Base-by-base conservation (phyloP, 164 flowering plant genomes). In the Amborella trichopoda region DNA sequence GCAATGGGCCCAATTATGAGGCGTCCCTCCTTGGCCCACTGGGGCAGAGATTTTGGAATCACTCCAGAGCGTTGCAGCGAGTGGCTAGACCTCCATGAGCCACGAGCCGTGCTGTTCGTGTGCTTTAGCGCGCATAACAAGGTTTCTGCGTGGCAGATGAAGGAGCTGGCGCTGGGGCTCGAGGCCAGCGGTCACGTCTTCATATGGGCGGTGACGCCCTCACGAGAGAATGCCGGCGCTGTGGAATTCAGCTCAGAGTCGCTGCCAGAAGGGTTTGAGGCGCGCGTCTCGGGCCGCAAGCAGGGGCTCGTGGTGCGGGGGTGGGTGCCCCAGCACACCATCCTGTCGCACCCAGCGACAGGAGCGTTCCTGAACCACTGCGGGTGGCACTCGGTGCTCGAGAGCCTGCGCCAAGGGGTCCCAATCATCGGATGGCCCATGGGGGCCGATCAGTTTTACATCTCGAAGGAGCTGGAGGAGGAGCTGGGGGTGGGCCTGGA, bases 101-200 rank as follows among this genome's bases (percentile, higher is more conserved):
- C 32, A 6, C 53, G 52, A 4, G 74, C 83, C 1, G 91, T 82
- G 0, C 34, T 82, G 2, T 79, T 67, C 57, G 33, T 79, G 2
- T 72, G 72, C 0, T 82, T 82, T 27, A 83, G 86, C 9, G 76
- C 86, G 6, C 63, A 64, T 37, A 66, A 68, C 69, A 62, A 75
- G 3, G 68, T 76, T 40, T 61, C 75, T 0, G 45, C 68, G 0
- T 51, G 70, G 0, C 76, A 79, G 21, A 77, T 73, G 76, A 68
- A 60, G 69, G 53, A 71, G 20, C 30, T 82, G 40, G 91, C 78
- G 0, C 53, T n/a, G 48, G 91, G 72, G 0, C 48, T 82, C 53
- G 91, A 82, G 40, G 48, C 28, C 0, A 66, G 73, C 28, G 70
- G 63, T 8, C 50, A 20, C 27, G 60, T 50, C 11, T 82, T 79